phyloP scores from a whole-genome alignment of 371 early-diverging fungal genomes.

The Mycotypha africana region DNA sequence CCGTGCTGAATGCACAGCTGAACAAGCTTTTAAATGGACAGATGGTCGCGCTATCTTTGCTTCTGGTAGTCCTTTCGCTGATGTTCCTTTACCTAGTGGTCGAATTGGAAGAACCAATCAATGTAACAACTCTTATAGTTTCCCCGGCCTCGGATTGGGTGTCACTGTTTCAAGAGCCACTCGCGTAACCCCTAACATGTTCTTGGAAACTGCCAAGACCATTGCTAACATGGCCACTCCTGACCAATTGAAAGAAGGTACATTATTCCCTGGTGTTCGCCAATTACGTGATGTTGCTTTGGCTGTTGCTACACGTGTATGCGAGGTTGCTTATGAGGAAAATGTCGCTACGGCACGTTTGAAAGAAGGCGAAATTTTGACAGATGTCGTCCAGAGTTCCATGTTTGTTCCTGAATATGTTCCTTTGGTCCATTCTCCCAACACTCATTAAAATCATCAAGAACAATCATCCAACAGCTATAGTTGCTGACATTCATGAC shows the following conservation, averaged over 20 bases:
- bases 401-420: conserved; percentile 57
- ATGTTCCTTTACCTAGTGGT: conserved; percentile 41
- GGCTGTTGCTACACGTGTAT: conserved; percentile 54
- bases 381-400: conserved; percentile 42
- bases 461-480: too few species aligned
- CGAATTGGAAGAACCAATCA: conserved; percentile 52
- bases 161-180: conserved; percentile 50
- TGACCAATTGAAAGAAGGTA: conserved; percentile 53
- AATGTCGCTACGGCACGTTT: conserved; percentile 43
- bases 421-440: conserved; percentile 41
- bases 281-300: conserved; percentile 47
- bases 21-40: conserved; percentile 58
- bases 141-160: conserved; percentile 57
- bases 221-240: conserved; percentile 58
- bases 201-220: conserved; percentile 53
- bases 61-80: conserved; percentile 55
- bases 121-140: conserved; percentile 62
- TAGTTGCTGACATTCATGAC: too few species aligned
- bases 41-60: conserved; percentile 62
- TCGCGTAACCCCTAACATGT: conserved; percentile 55
- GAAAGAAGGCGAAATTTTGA: conserved; percentile 44
- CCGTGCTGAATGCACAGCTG: conserved; percentile 62
- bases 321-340: conserved; percentile 56
- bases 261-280: conserved; percentile 52
- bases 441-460: conserved; percentile 3